Percentiles rank a stretch among this genome's conserved stretches.
phyloP scores from a whole-genome alignment of 345 rosid species.

The Sisymbrium altissimum region DNA sequence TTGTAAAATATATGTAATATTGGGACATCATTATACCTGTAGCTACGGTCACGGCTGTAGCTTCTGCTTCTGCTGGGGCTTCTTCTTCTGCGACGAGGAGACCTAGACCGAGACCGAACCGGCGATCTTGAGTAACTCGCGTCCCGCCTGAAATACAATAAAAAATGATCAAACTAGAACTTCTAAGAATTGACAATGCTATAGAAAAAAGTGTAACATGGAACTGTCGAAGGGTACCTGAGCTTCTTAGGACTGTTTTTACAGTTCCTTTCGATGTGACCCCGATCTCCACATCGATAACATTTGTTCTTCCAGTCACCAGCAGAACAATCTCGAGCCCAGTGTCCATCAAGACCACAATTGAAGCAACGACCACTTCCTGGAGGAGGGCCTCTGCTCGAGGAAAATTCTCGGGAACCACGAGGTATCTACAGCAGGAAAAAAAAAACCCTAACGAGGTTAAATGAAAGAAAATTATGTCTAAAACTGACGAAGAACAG shows the following conservation, averaged over 20 bases:
- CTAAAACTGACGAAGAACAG: background rate
- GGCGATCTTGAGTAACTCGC: conserved; percentile 68
- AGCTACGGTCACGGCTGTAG: conserved; percentile 71
- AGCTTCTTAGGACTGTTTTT: conserved; percentile 82
- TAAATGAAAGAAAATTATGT: background rate
- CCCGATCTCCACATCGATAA: conserved; percentile 88
- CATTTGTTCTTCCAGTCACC: conserved; percentile 96
- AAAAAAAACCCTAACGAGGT: conserved; percentile 2
- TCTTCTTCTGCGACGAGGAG: conserved; percentile 72
- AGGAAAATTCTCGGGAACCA: conserved; percentile 52
- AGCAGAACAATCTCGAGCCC: conserved; percentile 94
- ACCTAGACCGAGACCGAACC: conserved; percentile 35
- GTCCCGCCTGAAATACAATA: conserved; percentile 35
- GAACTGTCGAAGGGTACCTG: conserved; percentile 29
- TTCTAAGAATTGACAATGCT: background rate
- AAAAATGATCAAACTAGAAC: background rate
- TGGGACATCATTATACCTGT: conserved; percentile 38
- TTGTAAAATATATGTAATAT: background rate
- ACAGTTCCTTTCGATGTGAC: conserved; percentile 85
- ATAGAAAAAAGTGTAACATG: background rate
- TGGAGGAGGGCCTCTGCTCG: conserved; percentile 82
- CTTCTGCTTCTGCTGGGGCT: conserved; percentile 77
- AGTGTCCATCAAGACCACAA: conserved; percentile 91
- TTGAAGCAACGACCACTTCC: conserved; percentile 87
- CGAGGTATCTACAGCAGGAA: conserved; percentile 54